Percentiles rank a stretch among this genome's conserved stretches.
Evolutionary conservation across 2,329 filamentous ascomycete species (phyloP).

Genomic region (Diplocarpon mali): DNA sequence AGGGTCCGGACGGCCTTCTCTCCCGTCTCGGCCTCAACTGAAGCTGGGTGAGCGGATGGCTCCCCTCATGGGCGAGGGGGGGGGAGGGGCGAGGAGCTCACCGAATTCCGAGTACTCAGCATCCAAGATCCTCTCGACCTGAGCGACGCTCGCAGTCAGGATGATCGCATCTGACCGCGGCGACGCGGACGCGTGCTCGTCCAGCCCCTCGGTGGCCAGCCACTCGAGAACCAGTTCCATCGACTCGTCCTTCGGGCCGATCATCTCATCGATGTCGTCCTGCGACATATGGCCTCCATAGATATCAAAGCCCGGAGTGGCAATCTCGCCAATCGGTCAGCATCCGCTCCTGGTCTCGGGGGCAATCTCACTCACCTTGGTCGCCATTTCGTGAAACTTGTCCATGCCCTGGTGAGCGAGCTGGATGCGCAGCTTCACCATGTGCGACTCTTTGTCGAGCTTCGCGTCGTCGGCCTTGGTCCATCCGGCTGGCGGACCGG

Average conservation of each 20-base stretch:
- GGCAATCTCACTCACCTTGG: slow-evolving; percentile 14
- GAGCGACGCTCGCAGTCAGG: slow-evolving; percentile 35
- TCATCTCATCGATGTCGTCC: no score
- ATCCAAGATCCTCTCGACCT: slow-evolving; percentile 42
- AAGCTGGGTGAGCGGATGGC: neutral
- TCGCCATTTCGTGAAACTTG: slow-evolving; percentile 24
- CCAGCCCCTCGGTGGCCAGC: slow-evolving; percentile 40
- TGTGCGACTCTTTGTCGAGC: slow-evolving; percentile 19
- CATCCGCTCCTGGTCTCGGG: no score
- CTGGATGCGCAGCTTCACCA: slow-evolving; percentile 22
- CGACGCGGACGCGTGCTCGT: slow-evolving; percentile 33
- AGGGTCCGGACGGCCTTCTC: slow-evolving; percentile 20
- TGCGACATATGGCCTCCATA: no score
- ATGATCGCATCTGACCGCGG: slow-evolving; percentile 43
- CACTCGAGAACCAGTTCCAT: slow-evolving; percentile 44
- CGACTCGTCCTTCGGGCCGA: slow-evolving; percentile 22
- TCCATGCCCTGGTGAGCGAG: slow-evolving; percentile 23
- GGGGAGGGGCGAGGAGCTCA: slow-evolving; percentile 30
- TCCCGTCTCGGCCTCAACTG: slow-evolving; percentile 15
- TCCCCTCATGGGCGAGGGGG: no score
- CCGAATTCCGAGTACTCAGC: slow-evolving; percentile 41
- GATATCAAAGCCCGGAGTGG: no score
- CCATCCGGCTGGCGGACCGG: slow-evolving; percentile 21
- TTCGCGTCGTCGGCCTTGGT: slow-evolving; percentile 11
- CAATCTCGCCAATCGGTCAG: no score